Evolutionary conservation across 148 eudicot genomes (phyloP).

Genomic region (Rhododendron williamsianum): DNA sequence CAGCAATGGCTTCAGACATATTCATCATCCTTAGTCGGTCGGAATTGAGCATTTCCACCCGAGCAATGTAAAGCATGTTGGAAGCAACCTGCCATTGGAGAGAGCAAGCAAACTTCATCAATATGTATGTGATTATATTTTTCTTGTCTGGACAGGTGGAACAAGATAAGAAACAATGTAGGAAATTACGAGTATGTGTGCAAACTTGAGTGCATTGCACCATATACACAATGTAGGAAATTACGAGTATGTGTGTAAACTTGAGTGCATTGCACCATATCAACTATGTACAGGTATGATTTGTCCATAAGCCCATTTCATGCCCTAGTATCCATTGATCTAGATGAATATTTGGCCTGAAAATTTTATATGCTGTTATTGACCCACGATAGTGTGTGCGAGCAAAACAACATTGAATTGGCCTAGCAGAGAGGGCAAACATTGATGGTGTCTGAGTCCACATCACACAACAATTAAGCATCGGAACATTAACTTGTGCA

Average conservation of each 20-base stretch:
- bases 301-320: neutral
- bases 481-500: neutral
- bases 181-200: neutral
- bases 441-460: neutral
- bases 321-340: neutral
- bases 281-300: slow-evolving; percentile 3
- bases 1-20: slow-evolving; percentile 41
- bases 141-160: neutral
- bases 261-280: neutral
- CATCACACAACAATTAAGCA: neutral
- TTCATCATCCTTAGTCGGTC: slow-evolving; percentile 31
- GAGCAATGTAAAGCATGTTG: slow-evolving; percentile 69
- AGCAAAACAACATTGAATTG: too few relatives aligned
- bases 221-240: neutral
- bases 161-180: neutral
- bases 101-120: neutral
- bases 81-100: slow-evolving; percentile 52
- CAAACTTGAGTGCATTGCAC: neutral
- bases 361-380: neutral
- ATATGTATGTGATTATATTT: neutral
- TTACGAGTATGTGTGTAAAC: too few relatives aligned
- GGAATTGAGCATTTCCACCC: slow-evolving; percentile 45
- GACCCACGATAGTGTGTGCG: neutral
- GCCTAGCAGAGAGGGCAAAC: neutral
- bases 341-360: neutral